phyloP scores from a whole-genome alignment of 768 basidiomycete genomes.

The Podaxis sp. region DNA sequence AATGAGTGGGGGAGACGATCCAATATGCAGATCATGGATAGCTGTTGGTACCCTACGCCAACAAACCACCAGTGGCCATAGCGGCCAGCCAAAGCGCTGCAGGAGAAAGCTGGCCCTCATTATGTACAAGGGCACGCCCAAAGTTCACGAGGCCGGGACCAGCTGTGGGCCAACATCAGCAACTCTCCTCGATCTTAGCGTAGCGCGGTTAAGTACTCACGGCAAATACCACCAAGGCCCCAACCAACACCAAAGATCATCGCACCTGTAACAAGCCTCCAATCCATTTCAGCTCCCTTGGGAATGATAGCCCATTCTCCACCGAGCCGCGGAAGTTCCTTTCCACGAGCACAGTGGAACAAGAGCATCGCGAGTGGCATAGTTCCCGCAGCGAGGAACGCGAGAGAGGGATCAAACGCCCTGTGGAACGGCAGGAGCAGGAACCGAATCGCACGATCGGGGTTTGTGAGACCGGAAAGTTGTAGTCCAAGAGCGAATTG shows the following conservation, averaged over 20 bases:
- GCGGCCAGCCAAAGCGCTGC: conserved; percentile 38
- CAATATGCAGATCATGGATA: too few relatives aligned
- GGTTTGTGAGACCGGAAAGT: conserved; percentile 49
- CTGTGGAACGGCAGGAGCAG: conserved; percentile 42
- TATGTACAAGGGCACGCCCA: conserved; percentile 39
- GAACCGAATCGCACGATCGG: conserved; percentile 46
- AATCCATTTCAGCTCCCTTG: conserved; percentile 35
- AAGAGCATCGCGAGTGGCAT: conserved; percentile 41
- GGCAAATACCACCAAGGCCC: conserved; percentile 58
- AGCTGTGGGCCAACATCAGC: conserved; percentile 29
- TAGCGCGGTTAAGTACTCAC: conserved; percentile 31
- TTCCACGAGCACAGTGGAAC: conserved; percentile 37
- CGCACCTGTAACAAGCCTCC: conserved; percentile 43
- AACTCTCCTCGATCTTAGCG: not conserved
- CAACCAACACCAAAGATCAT: conserved; percentile 60
- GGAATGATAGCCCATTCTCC: conserved; percentile 42
- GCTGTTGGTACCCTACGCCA: conserved; percentile 19
- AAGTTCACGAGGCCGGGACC: conserved; percentile 62
- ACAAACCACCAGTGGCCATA: conserved; percentile 34
- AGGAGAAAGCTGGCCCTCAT: conserved; percentile 27
- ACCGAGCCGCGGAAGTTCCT: conserved; percentile 36
- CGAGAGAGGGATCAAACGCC: conserved; percentile 55
- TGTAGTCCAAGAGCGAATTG: conserved; percentile 51
- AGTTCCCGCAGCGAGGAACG: conserved; percentile 48
- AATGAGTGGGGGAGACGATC: too few relatives aligned